Percentiles rank a stretch among this genome's conserved stretches.
These are phyloP conservation scores for Saitozyma sp. DNA, from an alignment of 768 basidiomycete species.

Conservation along the genomic window DNA sequence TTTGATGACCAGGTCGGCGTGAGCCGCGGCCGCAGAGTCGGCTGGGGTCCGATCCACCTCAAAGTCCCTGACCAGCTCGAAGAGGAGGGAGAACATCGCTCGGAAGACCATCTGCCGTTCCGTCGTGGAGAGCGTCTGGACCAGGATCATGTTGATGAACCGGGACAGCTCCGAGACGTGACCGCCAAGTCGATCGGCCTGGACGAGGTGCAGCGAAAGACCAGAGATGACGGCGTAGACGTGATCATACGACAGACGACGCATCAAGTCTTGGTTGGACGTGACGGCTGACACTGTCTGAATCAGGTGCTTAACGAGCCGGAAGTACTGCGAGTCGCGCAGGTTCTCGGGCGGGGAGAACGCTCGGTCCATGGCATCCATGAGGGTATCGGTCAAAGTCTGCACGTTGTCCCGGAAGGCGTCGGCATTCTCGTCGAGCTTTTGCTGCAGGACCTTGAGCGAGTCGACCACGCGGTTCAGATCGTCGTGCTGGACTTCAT, in stretches of 20 bases:
- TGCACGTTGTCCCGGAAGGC: conserved; percentile 71
- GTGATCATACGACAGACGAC: conserved; percentile 80
- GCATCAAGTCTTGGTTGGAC: conserved; percentile 82
- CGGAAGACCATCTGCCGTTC: conserved; percentile 75
- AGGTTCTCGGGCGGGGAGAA: conserved; percentile 80
- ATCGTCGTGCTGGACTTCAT: conserved; percentile 85
- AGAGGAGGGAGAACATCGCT: conserved; percentile 74
- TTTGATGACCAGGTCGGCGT: conserved; percentile 89
- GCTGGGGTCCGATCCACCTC: conserved; percentile 56
- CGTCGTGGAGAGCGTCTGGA: conserved; percentile 87
- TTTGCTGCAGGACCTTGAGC: conserved; percentile 86
- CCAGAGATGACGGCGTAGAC: conserved; percentile 86
- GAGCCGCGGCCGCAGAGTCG: conserved; percentile 79
- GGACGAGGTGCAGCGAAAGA: conserved; percentile 82
- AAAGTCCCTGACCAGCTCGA: conserved; percentile 66
- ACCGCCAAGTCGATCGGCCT: conserved; percentile 82
- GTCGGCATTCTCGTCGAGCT: conserved; percentile 74
- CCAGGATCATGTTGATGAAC: conserved; percentile 97
- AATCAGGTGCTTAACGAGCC: conserved; percentile 94
- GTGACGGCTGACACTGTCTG: conserved; percentile 94
- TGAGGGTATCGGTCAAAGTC: conserved; percentile 84
- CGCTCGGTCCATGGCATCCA: conserved; percentile 84
- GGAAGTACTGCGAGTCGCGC: conserved; percentile 74
- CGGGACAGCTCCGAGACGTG: conserved; percentile 90
- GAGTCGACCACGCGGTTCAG: conserved; percentile 83